Evolutionary conservation across 306 rosid genomes (phyloP).

Genomic region (Mimosa bimucronata): DNA sequence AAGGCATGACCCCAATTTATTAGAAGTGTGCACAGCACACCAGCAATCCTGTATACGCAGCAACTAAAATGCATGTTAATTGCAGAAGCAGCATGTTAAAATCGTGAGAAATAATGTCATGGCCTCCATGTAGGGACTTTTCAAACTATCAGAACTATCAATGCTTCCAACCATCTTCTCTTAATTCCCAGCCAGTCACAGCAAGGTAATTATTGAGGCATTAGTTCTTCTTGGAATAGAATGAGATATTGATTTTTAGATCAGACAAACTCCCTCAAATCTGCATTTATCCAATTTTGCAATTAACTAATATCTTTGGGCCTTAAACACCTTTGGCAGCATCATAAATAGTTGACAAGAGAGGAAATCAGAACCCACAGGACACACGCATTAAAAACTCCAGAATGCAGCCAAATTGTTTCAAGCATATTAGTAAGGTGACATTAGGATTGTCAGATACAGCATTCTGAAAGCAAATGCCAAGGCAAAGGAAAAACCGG

Average conservation of each 20-base stretch:
- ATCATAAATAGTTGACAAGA: neutral
- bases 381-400: neutral
- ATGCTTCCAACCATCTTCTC: neutral
- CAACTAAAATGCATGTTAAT: neutral
- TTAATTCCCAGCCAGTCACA: neutral
- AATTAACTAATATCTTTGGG: neutral
- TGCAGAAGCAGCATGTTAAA: neutral
- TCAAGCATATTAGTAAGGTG: neutral
- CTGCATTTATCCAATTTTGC: neutral
- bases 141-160: neutral
- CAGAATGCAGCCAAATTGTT: neutral
- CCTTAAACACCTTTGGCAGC: neutral
- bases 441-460: neutral
- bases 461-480: constrained; percentile 12
- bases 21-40: neutral
- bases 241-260: neutral
- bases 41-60: neutral
- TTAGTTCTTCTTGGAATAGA: neutral
- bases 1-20: neutral
- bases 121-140: neutral
- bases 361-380: neutral
- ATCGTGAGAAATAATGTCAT: neutral
- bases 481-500: neutral
- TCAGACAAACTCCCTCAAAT: constrained; percentile 4
- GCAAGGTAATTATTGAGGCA: neutral